Base-by-base conservation (phyloP, 179 eudicot genomes). In the Spergularia azorica region DNA sequence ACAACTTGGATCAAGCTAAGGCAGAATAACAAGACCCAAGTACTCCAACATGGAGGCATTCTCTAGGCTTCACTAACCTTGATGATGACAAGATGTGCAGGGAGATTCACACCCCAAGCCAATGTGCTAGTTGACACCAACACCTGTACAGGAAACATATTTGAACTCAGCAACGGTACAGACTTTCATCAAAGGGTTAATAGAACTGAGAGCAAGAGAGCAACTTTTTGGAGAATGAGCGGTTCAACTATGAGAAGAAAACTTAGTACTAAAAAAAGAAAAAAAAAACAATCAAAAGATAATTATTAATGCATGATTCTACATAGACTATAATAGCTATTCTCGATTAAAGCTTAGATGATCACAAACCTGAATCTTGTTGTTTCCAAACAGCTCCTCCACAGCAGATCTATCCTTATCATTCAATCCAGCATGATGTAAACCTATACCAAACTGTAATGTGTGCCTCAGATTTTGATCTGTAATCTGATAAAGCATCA, bases 81-180 rank as follows among this genome's bases (percentile, higher is more conserved):
- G 83, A 95, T 91, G 70, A 95, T 88, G 80, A 95, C 99, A 83
- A 95, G 81, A 90, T 95, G 99, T 43, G 98, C 98, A 41, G 99
- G 99, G 89, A 95, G 99, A 81, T 95, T 95, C 67, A 95, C 99
- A 77, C 99, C 99, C 99, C 99, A 95, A 74, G 99, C 99, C 86
- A 95, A 89, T 54, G 99, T 95, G 85, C 99, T 95, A 38, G 99
- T 95, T 82, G 98, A 95, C 81, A 95, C 99, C 88, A 95, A 84
- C 63, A 95, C 89, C 99, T 94, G 84, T 74, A 60, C 73, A 63
- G 57, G 50, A 46, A 63, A 76, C 56, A 67, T 17, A 14, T 75
- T 39, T 16, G 48, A 57, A 21, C 8, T 51, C 26, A 81, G 48
- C 16, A 60, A 21, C 20, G 43, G 56, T 16, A 21, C 36, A 68